Base-by-base conservation (phyloP, 2,329 filamentous ascomycete genomes). In the Alternaria arbusti region DNA sequence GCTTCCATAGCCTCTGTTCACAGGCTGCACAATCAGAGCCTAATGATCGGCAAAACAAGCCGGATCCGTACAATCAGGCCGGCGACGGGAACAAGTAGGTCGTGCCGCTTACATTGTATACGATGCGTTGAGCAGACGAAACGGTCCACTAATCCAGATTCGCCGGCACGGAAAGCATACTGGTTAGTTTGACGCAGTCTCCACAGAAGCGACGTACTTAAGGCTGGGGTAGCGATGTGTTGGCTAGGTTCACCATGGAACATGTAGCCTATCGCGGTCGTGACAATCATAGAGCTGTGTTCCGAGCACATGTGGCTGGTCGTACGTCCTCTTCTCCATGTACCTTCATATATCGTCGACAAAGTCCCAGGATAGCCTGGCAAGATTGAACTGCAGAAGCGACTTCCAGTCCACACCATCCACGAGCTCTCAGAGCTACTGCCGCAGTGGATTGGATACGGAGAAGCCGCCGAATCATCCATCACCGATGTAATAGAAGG, bases 81-180 rank as follows among this genome's bases (percentile, higher is more conserved):
- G 36, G 45, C 49, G 25, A 55, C 51, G 57, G 26, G 20, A 56
- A n/a, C 15, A 60, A 36, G 56, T 60, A 50, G 51, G 43, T n/a
- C 49, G 44, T 13, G 28, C 49, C 49, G 30, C 50, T 47, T 15
- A 25, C 45, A 8, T 12, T 63, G 30, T 40, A 57, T 32, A 40
- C 44, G 15, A 13, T 25, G 13, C 26, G 13, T 22, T 25, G 36
- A 23, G 26, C 47, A 30, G 26, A 44, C 54, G 43, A 32, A 43
- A 45, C 58, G 23, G 65, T 66, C 55, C 60, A 58, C 63, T 67
- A 61, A 40, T 59, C 30, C 47, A 55, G 47, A 23, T 54, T 56
- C 61, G 62, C 57, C 63, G 45, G 57, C 28, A 46, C 58, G 59
- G 50, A 56, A 47, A 47, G 51, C 57, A 64, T 49, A 45, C 59